phyloP scores from a whole-genome alignment of 139 green algal species.

The Yamagishiella unicocca region DNA sequence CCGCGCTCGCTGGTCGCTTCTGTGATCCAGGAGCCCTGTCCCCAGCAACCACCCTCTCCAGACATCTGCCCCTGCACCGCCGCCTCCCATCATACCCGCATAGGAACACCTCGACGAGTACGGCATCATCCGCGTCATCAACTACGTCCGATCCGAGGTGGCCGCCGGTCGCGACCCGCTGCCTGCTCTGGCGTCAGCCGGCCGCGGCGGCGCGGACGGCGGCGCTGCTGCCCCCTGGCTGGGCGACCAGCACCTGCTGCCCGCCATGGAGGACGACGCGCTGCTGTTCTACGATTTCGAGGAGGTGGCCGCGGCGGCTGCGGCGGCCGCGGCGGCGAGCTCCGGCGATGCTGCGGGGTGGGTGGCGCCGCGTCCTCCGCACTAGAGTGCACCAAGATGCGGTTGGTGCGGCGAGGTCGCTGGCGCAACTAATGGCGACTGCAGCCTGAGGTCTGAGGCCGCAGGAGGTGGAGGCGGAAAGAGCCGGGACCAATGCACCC shows the following conservation, averaged over 20 bases:
- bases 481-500: no score
- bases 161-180: conserved; percentile 66
- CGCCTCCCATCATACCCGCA: neutral
- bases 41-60: no score
- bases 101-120: conserved; percentile 80
- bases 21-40: no score
- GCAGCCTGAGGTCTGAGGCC: no score
- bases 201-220: neutral
- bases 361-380: no score
- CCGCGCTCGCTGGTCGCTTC: no score
- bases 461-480: no score
- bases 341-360: neutral
- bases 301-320: conserved; percentile 36
- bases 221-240: conserved; percentile 54
- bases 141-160: conserved; percentile 80
- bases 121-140: conserved; percentile 84
- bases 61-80: neutral
- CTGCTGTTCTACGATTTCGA: conserved; percentile 87
- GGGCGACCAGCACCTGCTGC: conserved; percentile 77
- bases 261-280: conserved; percentile 78
- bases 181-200: conserved; percentile 43
- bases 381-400: no score
- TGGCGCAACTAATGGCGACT: no score
- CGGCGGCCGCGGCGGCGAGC: neutral
- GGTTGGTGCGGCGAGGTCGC: no score